These are phyloP conservation scores for Cryptosporidium andersoni DNA, from an alignment of 169 alveolate genomes.

Conservation along the genomic window DNA sequence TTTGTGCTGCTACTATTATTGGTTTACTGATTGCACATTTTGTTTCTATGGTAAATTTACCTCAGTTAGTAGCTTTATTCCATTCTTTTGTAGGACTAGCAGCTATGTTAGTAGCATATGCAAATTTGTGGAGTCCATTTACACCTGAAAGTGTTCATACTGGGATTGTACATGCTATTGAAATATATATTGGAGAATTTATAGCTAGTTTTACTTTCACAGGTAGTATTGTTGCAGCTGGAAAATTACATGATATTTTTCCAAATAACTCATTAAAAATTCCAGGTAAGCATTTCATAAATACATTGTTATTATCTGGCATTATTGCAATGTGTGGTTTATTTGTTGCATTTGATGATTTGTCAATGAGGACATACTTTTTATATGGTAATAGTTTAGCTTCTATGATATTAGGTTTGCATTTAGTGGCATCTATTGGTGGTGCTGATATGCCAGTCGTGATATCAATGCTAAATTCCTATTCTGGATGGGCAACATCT, in stretches of 20 bases:
- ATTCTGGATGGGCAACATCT: slow-evolving; percentile 92
- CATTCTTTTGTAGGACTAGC: slow-evolving; percentile 95
- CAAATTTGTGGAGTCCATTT: slow-evolving; percentile 76
- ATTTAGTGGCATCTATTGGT: slow-evolving; percentile 89
- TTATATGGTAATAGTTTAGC: slow-evolving; percentile 75
- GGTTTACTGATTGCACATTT: slow-evolving; percentile 75
- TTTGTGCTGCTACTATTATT: slow-evolving; percentile 66
- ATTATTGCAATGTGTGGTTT: slow-evolving; percentile 74
- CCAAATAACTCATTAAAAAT: slow-evolving; percentile 81
- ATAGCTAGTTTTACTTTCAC: slow-evolving; percentile 92
- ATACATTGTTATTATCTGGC: slow-evolving; percentile 73
- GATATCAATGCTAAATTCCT: slow-evolving; percentile 91
- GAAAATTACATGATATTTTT: slow-evolving; percentile 87
- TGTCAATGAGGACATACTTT: slow-evolving; percentile 66
- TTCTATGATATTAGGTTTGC: slow-evolving; percentile 85
- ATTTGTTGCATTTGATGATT: slow-evolving; percentile 51
- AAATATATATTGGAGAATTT: slow-evolving; percentile 83
- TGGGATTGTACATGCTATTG: slow-evolving; percentile 75
- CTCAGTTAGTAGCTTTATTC: slow-evolving; percentile 92
- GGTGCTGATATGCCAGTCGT: slow-evolving; percentile 96
- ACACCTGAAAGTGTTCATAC: slow-evolving; percentile 47
- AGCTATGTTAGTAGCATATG: slow-evolving; percentile 88
- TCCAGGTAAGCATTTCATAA: slow-evolving; percentile 80
- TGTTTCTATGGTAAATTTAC: slow-evolving; percentile 87
- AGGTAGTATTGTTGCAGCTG: slow-evolving; percentile 93